Evolutionary conservation across 805 yeast genomes (phyloP).

Genomic region (Metschnikowia corniflorae): DNA sequence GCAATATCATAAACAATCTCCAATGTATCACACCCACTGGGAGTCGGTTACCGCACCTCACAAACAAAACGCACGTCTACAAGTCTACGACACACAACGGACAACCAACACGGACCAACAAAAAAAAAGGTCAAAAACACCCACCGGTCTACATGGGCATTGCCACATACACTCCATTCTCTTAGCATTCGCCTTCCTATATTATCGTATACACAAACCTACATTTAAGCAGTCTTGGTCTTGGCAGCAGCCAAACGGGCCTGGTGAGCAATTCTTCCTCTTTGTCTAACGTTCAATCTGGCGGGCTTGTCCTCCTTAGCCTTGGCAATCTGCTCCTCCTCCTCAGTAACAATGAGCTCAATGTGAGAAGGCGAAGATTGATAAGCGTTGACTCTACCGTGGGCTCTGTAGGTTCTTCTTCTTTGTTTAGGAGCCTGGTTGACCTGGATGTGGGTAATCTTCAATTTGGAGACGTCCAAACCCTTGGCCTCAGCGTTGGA

Average conservation of each 20-base stretch:
- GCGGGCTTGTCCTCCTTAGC: constrained; percentile 66
- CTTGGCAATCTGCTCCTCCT: constrained; percentile 89
- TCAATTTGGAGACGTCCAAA: constrained; percentile 90
- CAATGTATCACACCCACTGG: too few species aligned
- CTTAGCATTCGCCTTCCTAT: too few species aligned
- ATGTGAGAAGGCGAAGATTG: constrained; percentile 98
- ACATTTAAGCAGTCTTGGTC: constrained; percentile 1
- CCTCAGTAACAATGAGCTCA: constrained; percentile 94
- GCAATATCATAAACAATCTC: too few species aligned
- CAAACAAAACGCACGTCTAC: too few species aligned
- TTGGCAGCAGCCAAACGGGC: constrained; percentile 66
- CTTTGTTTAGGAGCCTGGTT: constrained; percentile 99
- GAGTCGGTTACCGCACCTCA: too few species aligned
- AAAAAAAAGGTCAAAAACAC: too few species aligned
- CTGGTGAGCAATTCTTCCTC: constrained; percentile 85
- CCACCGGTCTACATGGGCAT: too few species aligned
- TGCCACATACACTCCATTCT: too few species aligned
- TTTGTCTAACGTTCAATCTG: constrained; percentile 86
- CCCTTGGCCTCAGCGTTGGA: constrained; percentile 98
- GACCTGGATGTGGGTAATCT: constrained; percentile 97
- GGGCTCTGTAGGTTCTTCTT: constrained; percentile 99
- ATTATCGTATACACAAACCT: constrained; percentile 9
- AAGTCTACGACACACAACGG: too few species aligned
- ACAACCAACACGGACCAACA: too few species aligned
- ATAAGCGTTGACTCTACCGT: constrained; percentile 99